These are phyloP conservation scores for Penicillium brasilianum DNA, from an alignment of 2,329 filamentous ascomycete genomes.

Conservation along the genomic window DNA sequence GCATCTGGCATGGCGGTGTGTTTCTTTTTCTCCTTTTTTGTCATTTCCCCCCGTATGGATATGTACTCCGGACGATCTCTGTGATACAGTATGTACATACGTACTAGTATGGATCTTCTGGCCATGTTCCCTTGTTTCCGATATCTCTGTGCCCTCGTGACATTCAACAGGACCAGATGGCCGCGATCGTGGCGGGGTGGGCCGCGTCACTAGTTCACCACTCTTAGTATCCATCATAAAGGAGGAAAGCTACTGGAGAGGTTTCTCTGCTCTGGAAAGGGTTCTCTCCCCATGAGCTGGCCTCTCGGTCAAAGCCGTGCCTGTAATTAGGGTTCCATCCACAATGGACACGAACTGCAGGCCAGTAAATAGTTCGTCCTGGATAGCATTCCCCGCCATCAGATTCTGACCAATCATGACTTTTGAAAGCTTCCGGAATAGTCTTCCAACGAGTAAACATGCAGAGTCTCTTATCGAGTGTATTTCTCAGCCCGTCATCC, in stretches of 20 bases:
- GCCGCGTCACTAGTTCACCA: conserved; percentile 22
- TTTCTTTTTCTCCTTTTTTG: conserved; percentile 5
- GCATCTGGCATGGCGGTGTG: conserved; percentile 5
- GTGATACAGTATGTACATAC: too few species aligned
- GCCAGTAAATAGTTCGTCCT: not conserved
- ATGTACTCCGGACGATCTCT: not conserved
- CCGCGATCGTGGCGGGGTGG: conserved; percentile 14
- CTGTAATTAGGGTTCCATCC: conserved; percentile 7
- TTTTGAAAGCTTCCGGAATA: too few species aligned
- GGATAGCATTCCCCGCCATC: conserved; percentile 1
- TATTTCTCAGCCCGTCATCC: too few species aligned
- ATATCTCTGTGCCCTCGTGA: not conserved
- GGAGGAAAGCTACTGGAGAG: not conserved
- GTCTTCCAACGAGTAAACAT: too few species aligned
- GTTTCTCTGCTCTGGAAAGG: conserved; percentile 9
- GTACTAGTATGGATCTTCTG: not conserved
- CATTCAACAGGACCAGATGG: not conserved
- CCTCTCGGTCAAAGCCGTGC: not conserved
- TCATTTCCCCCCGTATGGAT: not conserved
- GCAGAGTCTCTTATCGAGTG: too few species aligned
- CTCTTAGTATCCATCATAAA: not conserved
- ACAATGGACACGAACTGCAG: not conserved
- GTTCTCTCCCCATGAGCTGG: conserved; percentile 7
- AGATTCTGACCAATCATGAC: too few species aligned
- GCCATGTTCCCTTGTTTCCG: not conserved